Evolutionary conservation across 2,329 filamentous ascomycete genomes (phyloP).

Genomic region (Diaporthe vexans): DNA sequence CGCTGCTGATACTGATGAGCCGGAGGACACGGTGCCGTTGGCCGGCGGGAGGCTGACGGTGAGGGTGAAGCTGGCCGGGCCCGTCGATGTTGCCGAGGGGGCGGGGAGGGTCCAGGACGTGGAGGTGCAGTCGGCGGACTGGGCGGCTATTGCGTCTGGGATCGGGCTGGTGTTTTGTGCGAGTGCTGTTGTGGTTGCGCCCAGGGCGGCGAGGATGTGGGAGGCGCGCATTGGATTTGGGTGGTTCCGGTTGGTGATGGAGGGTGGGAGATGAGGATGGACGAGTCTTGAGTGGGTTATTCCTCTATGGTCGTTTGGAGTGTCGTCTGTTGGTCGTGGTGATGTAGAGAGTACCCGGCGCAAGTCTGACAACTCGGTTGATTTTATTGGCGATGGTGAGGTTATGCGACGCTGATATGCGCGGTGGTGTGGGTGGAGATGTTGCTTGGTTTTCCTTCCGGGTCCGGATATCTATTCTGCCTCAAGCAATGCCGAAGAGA

Average conservation of each 20-base stretch:
- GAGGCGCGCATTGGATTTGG: constrained; percentile 32
- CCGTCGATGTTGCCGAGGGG: not conserved
- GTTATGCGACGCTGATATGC: not conserved
- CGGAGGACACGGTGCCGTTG: not conserved
- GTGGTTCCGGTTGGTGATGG: no score
- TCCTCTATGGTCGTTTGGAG: not conserved
- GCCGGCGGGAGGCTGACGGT: not conserved
- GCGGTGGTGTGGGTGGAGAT: not conserved
- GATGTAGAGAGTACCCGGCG: not conserved
- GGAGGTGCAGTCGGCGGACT: not conserved
- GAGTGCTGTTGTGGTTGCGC: constrained; percentile 29
- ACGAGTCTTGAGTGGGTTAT: no score
- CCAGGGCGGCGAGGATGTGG: constrained; percentile 32
- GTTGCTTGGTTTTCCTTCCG: not conserved
- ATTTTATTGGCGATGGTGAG: not conserved
- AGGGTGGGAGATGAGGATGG: not conserved
- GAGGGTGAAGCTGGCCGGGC: constrained; percentile 14
- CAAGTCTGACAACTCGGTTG: constrained; percentile 28
- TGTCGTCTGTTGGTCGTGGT: not conserved
- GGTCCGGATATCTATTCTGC: constrained; percentile 5
- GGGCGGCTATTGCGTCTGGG: not conserved
- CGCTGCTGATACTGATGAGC: not conserved
- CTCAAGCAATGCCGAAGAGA: not conserved
- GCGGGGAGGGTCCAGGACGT: constrained; percentile 16
- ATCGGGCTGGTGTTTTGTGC: constrained; percentile 28